phyloP scores from a whole-genome alignment of 768 basidiomycete genomes.

The Tricholoma saponaceum region DNA sequence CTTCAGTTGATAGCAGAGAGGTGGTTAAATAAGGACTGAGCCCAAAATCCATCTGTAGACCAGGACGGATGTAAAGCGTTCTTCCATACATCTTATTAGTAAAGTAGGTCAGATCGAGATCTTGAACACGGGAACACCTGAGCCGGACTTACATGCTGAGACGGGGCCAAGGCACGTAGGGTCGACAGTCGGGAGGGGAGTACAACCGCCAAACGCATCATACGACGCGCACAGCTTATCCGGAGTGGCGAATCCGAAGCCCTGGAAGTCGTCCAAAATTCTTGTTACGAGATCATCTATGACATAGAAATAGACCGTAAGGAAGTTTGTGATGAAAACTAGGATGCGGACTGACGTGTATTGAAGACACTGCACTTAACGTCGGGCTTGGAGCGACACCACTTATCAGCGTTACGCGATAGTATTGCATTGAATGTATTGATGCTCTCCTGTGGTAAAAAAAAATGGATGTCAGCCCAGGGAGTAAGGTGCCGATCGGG shows the following conservation, averaged over 20 bases:
- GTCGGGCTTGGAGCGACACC: slow-evolving; percentile 14
- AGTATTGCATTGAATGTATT: slow-evolving; percentile 17
- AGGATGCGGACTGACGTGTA: slow-evolving; percentile 11
- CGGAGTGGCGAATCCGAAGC: slow-evolving; percentile 17
- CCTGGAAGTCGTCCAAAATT: slow-evolving; percentile 14
- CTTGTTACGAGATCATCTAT: slow-evolving; percentile 15
- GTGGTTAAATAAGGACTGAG: slow-evolving; percentile 1
- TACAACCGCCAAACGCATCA: slow-evolving; percentile 11
- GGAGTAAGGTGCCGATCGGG: neutral
- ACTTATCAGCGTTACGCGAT: slow-evolving; percentile 9
- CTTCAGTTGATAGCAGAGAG: neutral
- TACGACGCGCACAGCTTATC: slow-evolving; percentile 15
- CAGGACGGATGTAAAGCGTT: slow-evolving; percentile 17
- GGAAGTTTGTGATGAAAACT: too few species aligned
- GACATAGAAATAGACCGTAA: too few species aligned
- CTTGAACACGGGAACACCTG: neutral
- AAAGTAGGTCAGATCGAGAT: neutral
- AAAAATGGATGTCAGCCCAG: neutral
- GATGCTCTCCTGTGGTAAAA: slow-evolving; percentile 12
- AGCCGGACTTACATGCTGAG: slow-evolving; percentile 7
- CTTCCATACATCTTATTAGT: slow-evolving; percentile 18
- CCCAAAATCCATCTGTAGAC: slow-evolving; percentile 18
- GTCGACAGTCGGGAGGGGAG: slow-evolving; percentile 7
- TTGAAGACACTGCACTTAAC: slow-evolving; percentile 17
- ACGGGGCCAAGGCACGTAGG: slow-evolving; percentile 18